Conservation (phyloP, 2,329 filamentous ascomycete species). For the Podosphaera fusca region DNA sequence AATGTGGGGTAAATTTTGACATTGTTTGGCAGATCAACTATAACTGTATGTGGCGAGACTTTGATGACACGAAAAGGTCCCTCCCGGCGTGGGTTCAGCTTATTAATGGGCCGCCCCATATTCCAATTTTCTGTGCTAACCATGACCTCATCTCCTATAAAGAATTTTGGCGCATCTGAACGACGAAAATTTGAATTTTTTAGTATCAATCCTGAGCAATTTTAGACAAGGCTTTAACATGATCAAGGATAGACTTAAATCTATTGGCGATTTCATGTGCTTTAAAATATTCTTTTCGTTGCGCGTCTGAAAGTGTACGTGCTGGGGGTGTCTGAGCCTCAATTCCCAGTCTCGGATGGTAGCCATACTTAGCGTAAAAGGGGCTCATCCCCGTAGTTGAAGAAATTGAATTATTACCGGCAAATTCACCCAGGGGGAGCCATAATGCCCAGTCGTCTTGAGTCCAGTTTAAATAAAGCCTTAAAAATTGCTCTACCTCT, state of each 20-base stretch:
- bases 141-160: not conserved
- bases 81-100: no score
- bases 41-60: no score
- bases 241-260: not conserved
- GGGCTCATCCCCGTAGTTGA: constrained; percentile 3
- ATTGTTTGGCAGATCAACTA: no score
- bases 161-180: not conserved
- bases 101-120: no score
- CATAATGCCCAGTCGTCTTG: not conserved
- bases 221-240: not conserved
- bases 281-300: not conserved
- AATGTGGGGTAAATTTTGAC: no score
- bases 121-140: no score
- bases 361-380: constrained; percentile 5
- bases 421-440: constrained; percentile 5
- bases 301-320: not conserved
- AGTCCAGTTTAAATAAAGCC: not conserved
- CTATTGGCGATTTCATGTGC: not conserved
- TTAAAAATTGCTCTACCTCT: not conserved
- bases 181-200: not conserved
- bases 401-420: constrained; percentile 3
- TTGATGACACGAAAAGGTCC: no score
- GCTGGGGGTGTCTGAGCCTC: not conserved
- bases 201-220: not conserved
- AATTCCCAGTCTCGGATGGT: not conserved